A percentile compares a stretch with the other conserved stretches of the same genome.
Conservation (phyloP, 1,284 basidiomycete species). For the Takashimella koratensis region DNA sequence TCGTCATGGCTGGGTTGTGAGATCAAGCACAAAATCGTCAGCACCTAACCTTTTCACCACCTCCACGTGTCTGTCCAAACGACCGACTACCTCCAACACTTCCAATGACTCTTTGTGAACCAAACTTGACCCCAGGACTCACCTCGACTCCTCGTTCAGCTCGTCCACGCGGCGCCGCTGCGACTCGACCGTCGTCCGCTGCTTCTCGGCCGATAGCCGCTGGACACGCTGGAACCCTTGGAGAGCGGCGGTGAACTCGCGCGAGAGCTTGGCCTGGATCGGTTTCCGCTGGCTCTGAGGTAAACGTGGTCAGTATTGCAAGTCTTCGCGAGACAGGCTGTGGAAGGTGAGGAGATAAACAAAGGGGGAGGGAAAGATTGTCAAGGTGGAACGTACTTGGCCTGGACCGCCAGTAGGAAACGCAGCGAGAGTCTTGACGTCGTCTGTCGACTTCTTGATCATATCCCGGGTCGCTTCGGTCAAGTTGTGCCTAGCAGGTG, state of each 20-base stretch:
- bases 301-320: too few relatives aligned
- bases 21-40: too few relatives aligned
- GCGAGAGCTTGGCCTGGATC: slow-evolving; percentile 78
- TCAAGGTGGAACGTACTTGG: too few relatives aligned
- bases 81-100: not conserved
- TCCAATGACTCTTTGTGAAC: too few relatives aligned
- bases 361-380: too few relatives aligned
- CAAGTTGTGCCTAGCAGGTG: slow-evolving; percentile 62
- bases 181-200: slow-evolving; percentile 76
- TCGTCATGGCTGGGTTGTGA: slow-evolving; percentile 18
- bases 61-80: slow-evolving; percentile 6
- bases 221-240: slow-evolving; percentile 89
- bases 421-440: slow-evolving; percentile 77
- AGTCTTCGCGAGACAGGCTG: too few relatives aligned
- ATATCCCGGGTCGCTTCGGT: slow-evolving; percentile 91
- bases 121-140: slow-evolving; percentile 9
- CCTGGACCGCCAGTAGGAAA: slow-evolving; percentile 55
- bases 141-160: slow-evolving; percentile 33
- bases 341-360: too few relatives aligned
- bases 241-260: slow-evolving; percentile 86
- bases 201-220: slow-evolving; percentile 79
- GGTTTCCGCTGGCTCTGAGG: slow-evolving; percentile 44
- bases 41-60: too few relatives aligned
- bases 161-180: slow-evolving; percentile 41
- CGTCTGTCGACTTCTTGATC: slow-evolving; percentile 88